Percentiles rank a stretch among this genome's conserved stretches.
These are phyloP conservation scores for Carex sylvatica DNA, from an alignment of 202 grass and related monocot species.

Conservation along the genomic window DNA sequence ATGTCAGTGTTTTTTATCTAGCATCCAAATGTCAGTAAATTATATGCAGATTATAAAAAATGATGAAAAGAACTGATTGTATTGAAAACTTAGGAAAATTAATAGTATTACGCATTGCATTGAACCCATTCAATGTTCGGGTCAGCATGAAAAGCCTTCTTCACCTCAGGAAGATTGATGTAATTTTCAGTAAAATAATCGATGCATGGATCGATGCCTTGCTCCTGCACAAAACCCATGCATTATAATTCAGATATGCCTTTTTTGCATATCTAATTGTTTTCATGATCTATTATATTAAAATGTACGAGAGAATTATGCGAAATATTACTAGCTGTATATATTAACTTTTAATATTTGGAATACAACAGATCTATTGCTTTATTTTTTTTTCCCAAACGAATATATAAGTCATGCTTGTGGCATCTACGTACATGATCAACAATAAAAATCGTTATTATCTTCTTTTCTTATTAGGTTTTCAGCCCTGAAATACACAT, in stretches of 20 bases:
- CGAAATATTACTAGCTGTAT: not conserved
- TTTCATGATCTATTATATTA: not conserved
- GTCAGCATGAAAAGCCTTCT: conserved; percentile 50
- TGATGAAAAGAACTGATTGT: not conserved
- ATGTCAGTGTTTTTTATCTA: not conserved
- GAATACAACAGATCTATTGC: not conserved
- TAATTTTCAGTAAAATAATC: not conserved
- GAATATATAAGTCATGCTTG: not conserved
- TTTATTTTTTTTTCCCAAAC: not conserved
- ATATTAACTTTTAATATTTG: not conserved
- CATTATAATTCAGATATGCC: not conserved
- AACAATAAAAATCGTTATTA: not conserved
- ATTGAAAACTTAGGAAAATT: not conserved
- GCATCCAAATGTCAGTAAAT: too few species aligned
- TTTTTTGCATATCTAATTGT: not conserved
- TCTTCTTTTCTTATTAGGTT: not conserved
- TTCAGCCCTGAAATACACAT: not conserved
- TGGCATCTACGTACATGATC: not conserved
- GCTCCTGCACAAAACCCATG: conserved; percentile 24
- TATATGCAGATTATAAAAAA: not conserved
- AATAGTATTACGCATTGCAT: conserved; percentile 30
- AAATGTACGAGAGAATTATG: not conserved
- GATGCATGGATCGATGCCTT: conserved; percentile 50
- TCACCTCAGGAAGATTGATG: conserved; percentile 39
- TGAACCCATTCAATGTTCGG: conserved; percentile 17